Evolutionary conservation across 2,329 filamentous ascomycete species (phyloP).

Genomic region (Aspergillus chevalieri): DNA sequence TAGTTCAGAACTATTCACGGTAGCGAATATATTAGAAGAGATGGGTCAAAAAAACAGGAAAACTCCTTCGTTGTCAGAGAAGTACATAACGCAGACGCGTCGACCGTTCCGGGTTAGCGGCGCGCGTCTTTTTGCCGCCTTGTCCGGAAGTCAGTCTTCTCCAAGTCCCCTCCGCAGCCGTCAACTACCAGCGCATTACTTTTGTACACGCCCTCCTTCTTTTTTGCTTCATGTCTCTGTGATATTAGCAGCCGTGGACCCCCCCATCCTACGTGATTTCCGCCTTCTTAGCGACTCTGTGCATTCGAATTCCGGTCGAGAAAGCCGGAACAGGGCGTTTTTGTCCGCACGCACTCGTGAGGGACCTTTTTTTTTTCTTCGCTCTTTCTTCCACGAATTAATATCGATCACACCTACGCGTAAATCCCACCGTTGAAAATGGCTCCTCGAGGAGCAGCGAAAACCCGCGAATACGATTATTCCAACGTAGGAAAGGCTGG

Average conservation of each 20-base stretch:
- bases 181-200: neutral
- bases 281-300: too few relatives aligned
- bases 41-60: too few relatives aligned
- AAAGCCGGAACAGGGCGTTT: too few relatives aligned
- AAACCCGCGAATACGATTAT: constrained; percentile 43
- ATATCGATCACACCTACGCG: constrained; percentile 1
- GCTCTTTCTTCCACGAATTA: neutral
- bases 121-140: constrained; percentile 15
- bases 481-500: constrained; percentile 44
- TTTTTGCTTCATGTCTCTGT: too few relatives aligned
- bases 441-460: constrained; percentile 35
- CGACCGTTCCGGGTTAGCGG: constrained; percentile 31
- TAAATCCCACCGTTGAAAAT: constrained; percentile 18
- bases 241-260: too few relatives aligned
- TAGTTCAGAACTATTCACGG: too few relatives aligned
- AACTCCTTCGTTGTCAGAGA: too few relatives aligned
- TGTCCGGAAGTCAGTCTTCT: constrained; percentile 11
- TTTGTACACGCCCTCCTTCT: too few relatives aligned
- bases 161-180: constrained; percentile 14
- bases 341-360: too few relatives aligned
- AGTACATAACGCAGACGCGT: constrained; percentile 22
- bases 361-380: neutral
- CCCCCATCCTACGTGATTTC: too few relatives aligned
- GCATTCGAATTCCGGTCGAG: too few relatives aligned
- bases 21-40: neutral